phyloP scores from a whole-genome alignment of 176 grass and related monocot species.

The Cenchrus purpureus region DNA sequence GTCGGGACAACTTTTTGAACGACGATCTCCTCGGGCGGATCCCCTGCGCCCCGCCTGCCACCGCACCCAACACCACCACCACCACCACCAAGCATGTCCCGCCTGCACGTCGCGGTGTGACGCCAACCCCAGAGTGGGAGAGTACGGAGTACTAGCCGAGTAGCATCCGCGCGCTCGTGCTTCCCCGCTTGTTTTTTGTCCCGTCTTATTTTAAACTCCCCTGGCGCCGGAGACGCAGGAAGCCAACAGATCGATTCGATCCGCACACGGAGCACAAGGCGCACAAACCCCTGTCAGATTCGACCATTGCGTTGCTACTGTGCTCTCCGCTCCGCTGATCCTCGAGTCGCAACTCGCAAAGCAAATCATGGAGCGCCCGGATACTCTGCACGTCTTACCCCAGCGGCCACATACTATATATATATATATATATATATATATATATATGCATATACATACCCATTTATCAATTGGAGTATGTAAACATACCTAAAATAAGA shows the following conservation, averaged over 20 bases:
- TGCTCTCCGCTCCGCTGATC: background rate
- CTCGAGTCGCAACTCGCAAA: background rate
- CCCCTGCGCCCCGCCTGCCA: slow-evolving; percentile 18
- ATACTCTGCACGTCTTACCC: slow-evolving; percentile 22
- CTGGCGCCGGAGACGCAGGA: background rate
- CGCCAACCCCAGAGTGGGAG: no score
- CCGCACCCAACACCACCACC: slow-evolving; percentile 34
- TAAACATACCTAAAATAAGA: no score
- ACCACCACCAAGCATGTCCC: no score
- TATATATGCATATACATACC: no score
- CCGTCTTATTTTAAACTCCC: slow-evolving; percentile 49
- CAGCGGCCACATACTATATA: no score
- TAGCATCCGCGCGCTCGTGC: slow-evolving; percentile 27
- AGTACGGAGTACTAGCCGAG: no score
- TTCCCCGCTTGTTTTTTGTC: slow-evolving; percentile 41
- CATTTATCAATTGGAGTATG: no score
- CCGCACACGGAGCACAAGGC: slow-evolving; percentile 45
- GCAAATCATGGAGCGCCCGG: background rate
- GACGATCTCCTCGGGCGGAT: slow-evolving; percentile 69
- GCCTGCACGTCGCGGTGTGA: background rate
- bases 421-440: no score
- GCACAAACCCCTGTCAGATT: slow-evolving; percentile 40
- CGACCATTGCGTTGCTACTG: background rate
- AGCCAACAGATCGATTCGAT: background rate
- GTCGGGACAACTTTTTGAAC: slow-evolving; percentile 81